Evolutionary conservation across 148 eudicot species (phyloP), one percentile per base, ranked within the genome.

Genomic region (Silene uniflora): DNA sequence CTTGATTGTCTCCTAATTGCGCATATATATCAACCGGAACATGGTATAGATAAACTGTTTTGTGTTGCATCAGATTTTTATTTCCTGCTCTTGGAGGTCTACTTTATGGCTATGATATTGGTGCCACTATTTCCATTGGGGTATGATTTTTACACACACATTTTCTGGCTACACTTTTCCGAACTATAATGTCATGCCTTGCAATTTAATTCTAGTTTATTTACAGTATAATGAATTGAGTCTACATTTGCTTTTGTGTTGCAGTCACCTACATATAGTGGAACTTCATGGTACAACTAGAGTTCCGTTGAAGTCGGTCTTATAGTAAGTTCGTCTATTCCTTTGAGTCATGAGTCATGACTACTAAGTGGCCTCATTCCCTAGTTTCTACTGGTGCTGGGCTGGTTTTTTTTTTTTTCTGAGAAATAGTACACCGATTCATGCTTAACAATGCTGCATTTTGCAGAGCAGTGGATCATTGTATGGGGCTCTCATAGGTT

Each of bases 61-160:
- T 79, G 25, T 56, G 4, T 77, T 69, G 68, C 78, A 83, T 73
- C 94, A 95, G 98, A 77, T 95, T 95, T 82, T 52, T 95, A 13
- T 95, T 92, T 87, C 98, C 97, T 10, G 98, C 98, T 71, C 86
- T 95, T 80, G 98, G 98, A 76, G 98, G 97, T 67, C 77, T 89
- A 18, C 87, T 95, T 14, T 95, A 92, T 83, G 98, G 98, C 49
- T 92, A 90, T 86, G 98, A 95, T 85, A 92, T 95, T 82, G 98
- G 98, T 71, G 92, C 96, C 76, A 75, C 88, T 16, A 86, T 95
- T 81, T 89, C 91, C 44, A 80, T 95, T 65, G 83, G 81, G 92
- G 98, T 95, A 84, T 22, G 73, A 21, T 27, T n/a, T 64, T 21
- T 3, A 29, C 16, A 18, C 1, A 32, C 72, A 21, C 49, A 69